Base-by-base conservation (phyloP, 208 protist species). In the Porcisia hertigi region DNA sequence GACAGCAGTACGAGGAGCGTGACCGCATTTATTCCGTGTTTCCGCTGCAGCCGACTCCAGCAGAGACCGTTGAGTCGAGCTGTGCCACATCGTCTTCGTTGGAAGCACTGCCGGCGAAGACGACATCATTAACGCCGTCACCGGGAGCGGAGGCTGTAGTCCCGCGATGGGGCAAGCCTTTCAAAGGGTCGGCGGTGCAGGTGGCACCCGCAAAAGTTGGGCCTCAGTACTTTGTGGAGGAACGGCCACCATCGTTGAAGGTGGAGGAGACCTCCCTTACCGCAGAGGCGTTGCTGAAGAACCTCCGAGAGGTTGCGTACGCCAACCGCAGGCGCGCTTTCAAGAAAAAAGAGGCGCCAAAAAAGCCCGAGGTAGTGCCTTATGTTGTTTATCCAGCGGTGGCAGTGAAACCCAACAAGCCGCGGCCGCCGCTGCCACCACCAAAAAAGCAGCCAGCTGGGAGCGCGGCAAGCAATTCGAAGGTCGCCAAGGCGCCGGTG, bases 11-110 rank as follows among this genome's bases (percentile, higher is more conserved):
- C 77, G 77, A 73, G 53, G 63, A 67, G 45, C 77, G 65, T 7
- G 88, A 92, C 20, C 73, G 71, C 0, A 80, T 89, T 36, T 58
- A 83, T 36, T 81, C 82, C 0, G 80, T 83, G 0, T 91, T 92
- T 59, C 90, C 90, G 23, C 70, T 92, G 47, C 69, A 72, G 53
- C 52, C 69, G 53, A 52, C 63, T 18, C 25, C 63, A 23, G 1
- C 23, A 47, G 41, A 49, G 23, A 23, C 41, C n/a, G 41, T 14
- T 23, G 39, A 7, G 47, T 25, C 39, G 63, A 25, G 23, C 41
- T 25, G 36, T n/a, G 41, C 1, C 4, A n/a, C 14, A 49, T 52
- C 41, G 23, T 18, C 39, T 20, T 52, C 63, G 23, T 67, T 36
- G 11, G 63, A 52, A 18, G 23, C 63, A 11, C 63, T 67, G 34